phyloP scores from a whole-genome alignment of 2,329 filamentous ascomycete genomes.

The Arthrobotrys iridis region DNA sequence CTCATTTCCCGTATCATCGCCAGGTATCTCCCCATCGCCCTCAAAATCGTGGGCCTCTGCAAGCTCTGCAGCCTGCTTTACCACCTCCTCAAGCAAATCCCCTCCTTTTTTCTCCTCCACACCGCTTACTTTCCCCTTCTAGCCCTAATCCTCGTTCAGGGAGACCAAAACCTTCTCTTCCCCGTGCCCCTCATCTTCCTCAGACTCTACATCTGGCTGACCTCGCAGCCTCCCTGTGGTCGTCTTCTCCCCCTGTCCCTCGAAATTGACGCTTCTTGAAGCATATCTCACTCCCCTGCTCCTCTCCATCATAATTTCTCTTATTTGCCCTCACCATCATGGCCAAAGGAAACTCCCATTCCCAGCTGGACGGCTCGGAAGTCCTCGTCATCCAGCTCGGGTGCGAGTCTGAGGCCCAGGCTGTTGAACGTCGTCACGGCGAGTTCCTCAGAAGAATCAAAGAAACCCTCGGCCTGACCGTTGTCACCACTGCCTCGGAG shows the following conservation, averaged over 20 bases:
- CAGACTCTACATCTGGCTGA: slow-evolving; percentile 71
- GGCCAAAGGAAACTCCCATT: not conserved
- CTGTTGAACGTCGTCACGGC: slow-evolving; percentile 8
- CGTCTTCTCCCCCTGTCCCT: slow-evolving; percentile 63
- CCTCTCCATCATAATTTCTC: not conserved
- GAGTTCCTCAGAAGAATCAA: slow-evolving; percentile 10
- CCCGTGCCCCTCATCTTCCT: slow-evolving; percentile 68
- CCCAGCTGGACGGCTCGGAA: slow-evolving; percentile 8
- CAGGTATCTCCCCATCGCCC: too few relatives aligned
- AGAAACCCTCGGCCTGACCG: not conserved
- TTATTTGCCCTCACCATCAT: not conserved
- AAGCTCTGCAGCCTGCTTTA: slow-evolving; percentile 35
- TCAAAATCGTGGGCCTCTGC: too few relatives aligned
- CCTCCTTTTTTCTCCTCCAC: too few relatives aligned
- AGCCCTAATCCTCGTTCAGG: too few relatives aligned
- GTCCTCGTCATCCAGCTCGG: slow-evolving; percentile 18
- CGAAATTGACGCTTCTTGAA: slow-evolving; percentile 61
- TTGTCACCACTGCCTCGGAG: not conserved
- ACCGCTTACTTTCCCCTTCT: too few relatives aligned
- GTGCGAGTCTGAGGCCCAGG: not conserved
- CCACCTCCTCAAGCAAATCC: slow-evolving; percentile 56
- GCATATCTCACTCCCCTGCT: slow-evolving; percentile 64
- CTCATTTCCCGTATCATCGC: too few relatives aligned
- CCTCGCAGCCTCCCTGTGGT: slow-evolving; percentile 57
- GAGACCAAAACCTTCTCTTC: slow-evolving; percentile 64